A percentile compares a stretch with the other conserved stretches of the same genome.
Conservation (phyloP, 2,329 filamentous ascomycete species). For the Westerdykella aurantiaca region DNA sequence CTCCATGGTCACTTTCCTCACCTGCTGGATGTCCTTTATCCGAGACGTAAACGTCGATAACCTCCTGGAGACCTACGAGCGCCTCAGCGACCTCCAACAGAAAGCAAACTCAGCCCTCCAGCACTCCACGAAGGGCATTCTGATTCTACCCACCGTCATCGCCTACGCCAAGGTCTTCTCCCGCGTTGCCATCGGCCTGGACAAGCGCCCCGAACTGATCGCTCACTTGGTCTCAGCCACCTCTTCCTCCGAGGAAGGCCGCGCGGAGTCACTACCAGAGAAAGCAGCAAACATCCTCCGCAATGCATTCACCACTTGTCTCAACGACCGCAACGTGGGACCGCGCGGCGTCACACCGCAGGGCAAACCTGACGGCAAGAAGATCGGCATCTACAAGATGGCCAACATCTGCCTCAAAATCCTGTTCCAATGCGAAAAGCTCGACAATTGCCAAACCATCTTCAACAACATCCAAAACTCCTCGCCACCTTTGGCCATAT, state of each 20-base stretch:
- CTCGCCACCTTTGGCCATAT: constrained; percentile 73
- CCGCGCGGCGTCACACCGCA: constrained; percentile 47
- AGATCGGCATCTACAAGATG: constrained; percentile 82
- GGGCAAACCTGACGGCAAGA: constrained; percentile 73
- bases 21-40: constrained; percentile 74
- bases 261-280: constrained; percentile 75
- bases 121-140: constrained; percentile 70
- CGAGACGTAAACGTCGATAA: constrained; percentile 74
- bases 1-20: constrained; percentile 72
- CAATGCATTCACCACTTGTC: constrained; percentile 82
- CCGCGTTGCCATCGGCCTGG: constrained; percentile 76
- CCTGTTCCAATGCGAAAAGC: constrained; percentile 80
- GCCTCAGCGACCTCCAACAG: constrained; percentile 67
- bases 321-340: constrained; percentile 70
- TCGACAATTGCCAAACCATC: constrained; percentile 77
- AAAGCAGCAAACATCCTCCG: constrained; percentile 83
- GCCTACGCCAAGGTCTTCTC: constrained; percentile 75
- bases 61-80: constrained; percentile 66
- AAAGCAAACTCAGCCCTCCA: constrained; percentile 77
- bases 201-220: constrained; percentile 72
- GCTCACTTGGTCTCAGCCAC: constrained; percentile 50
- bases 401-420: constrained; percentile 87
- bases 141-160: constrained; percentile 79
- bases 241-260: constrained; percentile 56
- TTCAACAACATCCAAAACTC: constrained; percentile 82